Percentiles rank a stretch among this genome's conserved stretches.
phyloP scores from a whole-genome alignment of 2,329 filamentous ascomycete species.

The Exserohilum rostratum region DNA sequence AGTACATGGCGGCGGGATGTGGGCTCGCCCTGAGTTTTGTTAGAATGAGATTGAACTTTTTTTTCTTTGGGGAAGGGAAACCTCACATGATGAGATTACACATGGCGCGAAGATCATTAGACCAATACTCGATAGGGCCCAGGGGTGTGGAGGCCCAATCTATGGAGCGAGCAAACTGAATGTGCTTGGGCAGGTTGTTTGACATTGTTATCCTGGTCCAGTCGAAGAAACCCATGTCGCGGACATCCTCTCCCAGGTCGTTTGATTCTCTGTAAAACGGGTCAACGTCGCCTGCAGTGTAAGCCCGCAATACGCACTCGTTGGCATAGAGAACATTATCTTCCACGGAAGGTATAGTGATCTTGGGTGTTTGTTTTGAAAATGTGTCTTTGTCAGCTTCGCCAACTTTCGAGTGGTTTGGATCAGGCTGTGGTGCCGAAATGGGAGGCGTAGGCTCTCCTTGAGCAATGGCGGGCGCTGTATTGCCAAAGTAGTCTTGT shows the following conservation, averaged over 20 bases:
- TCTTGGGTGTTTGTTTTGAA: constrained; percentile 16
- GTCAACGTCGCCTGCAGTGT: constrained; percentile 50
- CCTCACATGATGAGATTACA: constrained; percentile 76
- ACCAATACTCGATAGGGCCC: constrained; percentile 77
- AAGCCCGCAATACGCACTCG: constrained; percentile 51
- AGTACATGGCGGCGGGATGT: constrained; percentile 74
- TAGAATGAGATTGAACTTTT: not conserved
- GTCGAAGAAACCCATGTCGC: constrained; percentile 69
- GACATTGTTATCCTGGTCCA: constrained; percentile 76
- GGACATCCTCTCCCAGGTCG: constrained; percentile 25
- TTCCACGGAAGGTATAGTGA: constrained; percentile 30
- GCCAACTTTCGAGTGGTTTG: constrained; percentile 4
- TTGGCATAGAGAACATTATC: constrained; percentile 42
- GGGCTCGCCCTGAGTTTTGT: constrained; percentile 41
- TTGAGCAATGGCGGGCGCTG: constrained; percentile 20
- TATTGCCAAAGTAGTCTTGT: constrained; percentile 52
- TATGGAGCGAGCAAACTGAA: constrained; percentile 71
- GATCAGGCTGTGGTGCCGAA: constrained; percentile 10
- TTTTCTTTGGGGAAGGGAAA: not conserved
- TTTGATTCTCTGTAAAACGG: constrained; percentile 42
- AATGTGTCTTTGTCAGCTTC: constrained; percentile 6
- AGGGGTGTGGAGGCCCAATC: constrained; percentile 77
- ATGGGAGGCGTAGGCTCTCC: constrained; percentile 20
- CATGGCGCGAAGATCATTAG: constrained; percentile 74
- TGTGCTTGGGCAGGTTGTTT: constrained; percentile 69